Conservation (phyloP, 169 alveolate genomes). For the Plasmodium cynomolgi region DNA sequence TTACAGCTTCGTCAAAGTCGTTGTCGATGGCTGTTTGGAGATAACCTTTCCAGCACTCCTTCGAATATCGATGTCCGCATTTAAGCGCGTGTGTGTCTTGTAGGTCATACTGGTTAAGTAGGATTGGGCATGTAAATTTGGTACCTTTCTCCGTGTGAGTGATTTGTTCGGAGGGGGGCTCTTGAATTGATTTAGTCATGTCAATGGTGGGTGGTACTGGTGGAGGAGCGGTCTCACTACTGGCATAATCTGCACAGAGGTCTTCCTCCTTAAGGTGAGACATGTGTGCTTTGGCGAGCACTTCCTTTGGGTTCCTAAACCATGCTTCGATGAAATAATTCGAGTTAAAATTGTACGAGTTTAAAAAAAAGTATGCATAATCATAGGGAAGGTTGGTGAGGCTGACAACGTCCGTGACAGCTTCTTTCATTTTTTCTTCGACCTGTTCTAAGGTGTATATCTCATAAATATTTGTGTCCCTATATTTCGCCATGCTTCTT, state of each 20-base stretch:
- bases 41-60: conserved; percentile 38
- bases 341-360: conserved; percentile 40
- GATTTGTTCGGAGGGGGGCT: not conserved
- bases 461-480: conserved; percentile 18
- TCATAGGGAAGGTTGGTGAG: conserved; percentile 23
- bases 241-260: not conserved
- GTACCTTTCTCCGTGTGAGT: not conserved
- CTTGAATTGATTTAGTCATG: not conserved
- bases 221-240: not conserved
- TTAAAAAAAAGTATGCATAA: conserved; percentile 46
- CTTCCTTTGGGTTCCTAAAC: conserved; percentile 36
- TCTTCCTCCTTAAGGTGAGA: conserved; percentile 24
- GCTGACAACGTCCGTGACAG: not conserved
- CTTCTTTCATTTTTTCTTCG: conserved; percentile 30
- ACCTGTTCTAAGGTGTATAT: conserved; percentile 13
- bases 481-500: conserved; percentile 15
- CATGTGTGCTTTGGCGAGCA: conserved; percentile 4
- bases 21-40: conserved; percentile 15
- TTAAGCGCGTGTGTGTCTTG: conserved; percentile 28
- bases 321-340: conserved; percentile 36
- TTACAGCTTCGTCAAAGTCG: conserved; percentile 37
- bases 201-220: too few species aligned
- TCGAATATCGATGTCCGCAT: conserved; percentile 62
- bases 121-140: conserved; percentile 29
- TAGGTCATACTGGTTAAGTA: conserved; percentile 12